Evolutionary conservation across 768 basidiomycete species (phyloP), one percentile per base, ranked within the genome.

Genomic region (Agrocybe chaxingu): DNA sequence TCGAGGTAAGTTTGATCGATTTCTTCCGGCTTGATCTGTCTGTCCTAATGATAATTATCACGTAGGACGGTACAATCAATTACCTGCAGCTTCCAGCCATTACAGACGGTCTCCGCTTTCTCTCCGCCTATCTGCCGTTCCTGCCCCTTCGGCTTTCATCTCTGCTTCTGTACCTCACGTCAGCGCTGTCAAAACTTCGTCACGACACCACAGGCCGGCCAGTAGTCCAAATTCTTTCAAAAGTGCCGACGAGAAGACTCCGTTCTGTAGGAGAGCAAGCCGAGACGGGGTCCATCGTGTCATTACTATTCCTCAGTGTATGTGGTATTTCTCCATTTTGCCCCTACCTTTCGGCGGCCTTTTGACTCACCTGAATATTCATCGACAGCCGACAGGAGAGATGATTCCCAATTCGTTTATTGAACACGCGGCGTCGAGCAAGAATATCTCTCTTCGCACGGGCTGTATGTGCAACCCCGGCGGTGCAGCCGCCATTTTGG

Each of bases 391-490:
- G 19, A 67, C 71, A 7, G 87, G 86, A 11, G 77, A 81, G 37
- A 79, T 84, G 71, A 68, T 89, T 4, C 80, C 88, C 0, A 84
- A 85, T 54, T 81, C 82, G 2, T 89, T 89, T 66, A 75, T 91
- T 58, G 87, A 88, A 60, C 73, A 84, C 57, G 75, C 84, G 0
- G 87, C 89, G 10, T 75, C 82, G 12, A 71, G 66, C 46, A 74
- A 78, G 55, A 79, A 75, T 45, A 84, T 92, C 50, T 90, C 89
- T 12, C 67, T 92, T 31, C 83, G 90, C 38, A 89, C 89, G 2
- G 90, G 90, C 0, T 93, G 90, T 64, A 85, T 92, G 81, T 93
- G 91, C 62, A 93, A 92, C 56, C 88, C 90, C 11, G 91, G 91
- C 8, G 90, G 83, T 12, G 87, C 89, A 0, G 82, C 87, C 1